A percentile compares a stretch with the other conserved stretches of the same genome.
These are phyloP conservation scores for Effrenium voratum DNA, from an alignment of 73 alveolate species.

Conservation along the genomic window DNA sequence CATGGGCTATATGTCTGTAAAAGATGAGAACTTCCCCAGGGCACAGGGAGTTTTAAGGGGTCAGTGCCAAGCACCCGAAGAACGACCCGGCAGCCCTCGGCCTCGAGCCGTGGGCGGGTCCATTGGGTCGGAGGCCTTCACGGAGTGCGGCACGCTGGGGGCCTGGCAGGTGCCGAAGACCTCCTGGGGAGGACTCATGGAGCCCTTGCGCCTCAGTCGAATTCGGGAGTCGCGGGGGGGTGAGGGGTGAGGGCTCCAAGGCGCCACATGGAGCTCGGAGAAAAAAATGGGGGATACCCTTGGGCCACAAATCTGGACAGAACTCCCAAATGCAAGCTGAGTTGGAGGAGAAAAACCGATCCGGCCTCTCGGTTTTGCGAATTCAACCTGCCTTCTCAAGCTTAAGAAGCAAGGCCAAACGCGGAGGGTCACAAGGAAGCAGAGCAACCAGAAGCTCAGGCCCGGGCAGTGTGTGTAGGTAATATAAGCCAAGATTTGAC, in stretches of 20 bases:
- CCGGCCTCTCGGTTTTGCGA: too few relatives aligned
- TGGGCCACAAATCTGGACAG: neutral
- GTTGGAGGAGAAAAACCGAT: too few relatives aligned
- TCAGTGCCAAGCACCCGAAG: neutral
- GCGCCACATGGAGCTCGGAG: neutral
- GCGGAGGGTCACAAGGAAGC: too few relatives aligned
- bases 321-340: neutral
- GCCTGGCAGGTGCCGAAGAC: slow-evolving; percentile 53
- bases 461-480: too few relatives aligned
- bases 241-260: neutral
- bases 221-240: too few relatives aligned
- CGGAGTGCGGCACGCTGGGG: slow-evolving; percentile 35
- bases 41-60: too few relatives aligned
- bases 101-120: neutral
- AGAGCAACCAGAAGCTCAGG: too few relatives aligned
- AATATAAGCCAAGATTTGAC: too few relatives aligned
- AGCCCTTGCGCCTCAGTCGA: neutral
- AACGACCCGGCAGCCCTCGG: neutral
- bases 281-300: neutral
- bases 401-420: too few relatives aligned
- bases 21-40: too few relatives aligned
- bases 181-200: slow-evolving; percentile 35
- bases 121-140: slow-evolving; percentile 2
- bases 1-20: too few relatives aligned
- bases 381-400: too few relatives aligned